These are phyloP conservation scores for Mikania micrantha DNA, from an alignment of 129 eudicot genomes.

Conservation along the genomic window DNA sequence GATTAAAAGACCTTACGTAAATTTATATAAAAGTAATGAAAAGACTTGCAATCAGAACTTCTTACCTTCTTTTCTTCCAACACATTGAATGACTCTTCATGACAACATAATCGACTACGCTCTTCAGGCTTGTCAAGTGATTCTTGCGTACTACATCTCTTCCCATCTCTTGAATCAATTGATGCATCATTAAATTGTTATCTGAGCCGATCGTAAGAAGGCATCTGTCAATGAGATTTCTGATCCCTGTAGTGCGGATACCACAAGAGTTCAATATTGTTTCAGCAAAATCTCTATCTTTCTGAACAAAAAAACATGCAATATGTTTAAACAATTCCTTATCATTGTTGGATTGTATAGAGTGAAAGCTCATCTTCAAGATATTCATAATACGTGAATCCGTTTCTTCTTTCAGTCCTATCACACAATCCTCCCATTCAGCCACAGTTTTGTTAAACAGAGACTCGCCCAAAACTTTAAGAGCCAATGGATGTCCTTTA, in stretches of 20 bases:
- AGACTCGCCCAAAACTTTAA: constrained; percentile 24
- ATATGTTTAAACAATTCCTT: constrained; percentile 26
- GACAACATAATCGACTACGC: constrained; percentile 18
- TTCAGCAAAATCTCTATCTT: constrained; percentile 3
- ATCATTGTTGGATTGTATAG: too few species aligned
- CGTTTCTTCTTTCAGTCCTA: constrained; percentile 6
- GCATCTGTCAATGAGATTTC: constrained; percentile 14
- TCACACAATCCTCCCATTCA: constrained; percentile 10
- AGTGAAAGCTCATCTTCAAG: constrained; percentile 13
- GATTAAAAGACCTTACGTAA: not conserved
- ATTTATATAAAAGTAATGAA: too few species aligned
- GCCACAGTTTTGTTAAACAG: not conserved
- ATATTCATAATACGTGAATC: not conserved
- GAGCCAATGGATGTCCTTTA: constrained; percentile 31
- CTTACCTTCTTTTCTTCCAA: constrained; percentile 5
- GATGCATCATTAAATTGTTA: constrained; percentile 19
- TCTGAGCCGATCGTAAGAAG: constrained; percentile 2
- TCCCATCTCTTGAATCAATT: constrained; percentile 19
- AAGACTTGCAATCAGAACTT: not conserved
- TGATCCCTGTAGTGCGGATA: constrained; percentile 10
- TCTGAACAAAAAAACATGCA: constrained; percentile 29
- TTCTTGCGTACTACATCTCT: constrained; percentile 11
- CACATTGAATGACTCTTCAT: too few species aligned
- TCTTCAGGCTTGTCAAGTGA: not conserved
- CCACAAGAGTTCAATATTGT: too few species aligned